These are phyloP conservation scores for Plantago coronopus DNA, from an alignment of 305 asterid species.

Conservation along the genomic window DNA sequence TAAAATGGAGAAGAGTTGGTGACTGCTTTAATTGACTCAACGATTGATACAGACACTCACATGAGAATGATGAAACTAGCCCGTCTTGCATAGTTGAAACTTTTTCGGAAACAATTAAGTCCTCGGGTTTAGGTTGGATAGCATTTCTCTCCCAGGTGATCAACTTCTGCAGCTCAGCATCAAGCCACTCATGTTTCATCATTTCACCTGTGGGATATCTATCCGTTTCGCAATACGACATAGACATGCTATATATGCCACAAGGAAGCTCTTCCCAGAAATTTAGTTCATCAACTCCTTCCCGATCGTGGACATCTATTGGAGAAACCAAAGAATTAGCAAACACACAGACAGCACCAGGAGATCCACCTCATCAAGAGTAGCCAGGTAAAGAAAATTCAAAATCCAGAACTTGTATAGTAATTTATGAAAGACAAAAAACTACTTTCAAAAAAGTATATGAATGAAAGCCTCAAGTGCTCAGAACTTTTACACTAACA, in stretches of 20 bases:
- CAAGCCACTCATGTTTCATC: constrained; percentile 72
- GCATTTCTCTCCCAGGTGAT: constrained; percentile 76
- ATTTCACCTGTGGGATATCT: constrained; percentile 42
- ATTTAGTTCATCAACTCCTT: constrained; percentile 36
- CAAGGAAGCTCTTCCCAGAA: constrained; percentile 95
- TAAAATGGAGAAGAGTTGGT: constrained; percentile 1
- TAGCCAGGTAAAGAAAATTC: too few species aligned
- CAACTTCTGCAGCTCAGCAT: constrained; percentile 55
- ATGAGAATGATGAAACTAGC: constrained; percentile 27
- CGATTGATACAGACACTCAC: constrained; percentile 39
- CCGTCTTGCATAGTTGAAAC: constrained; percentile 27
- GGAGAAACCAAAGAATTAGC: constrained; percentile 18
- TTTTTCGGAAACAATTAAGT: constrained; percentile 26
- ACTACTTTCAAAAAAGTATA: too few species aligned
- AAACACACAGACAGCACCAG: constrained; percentile 7
- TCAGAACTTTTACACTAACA: too few species aligned
- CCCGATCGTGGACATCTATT: constrained; percentile 42
- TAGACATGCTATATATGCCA: constrained; percentile 72
- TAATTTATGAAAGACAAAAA: too few species aligned
- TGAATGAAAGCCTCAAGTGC: too few species aligned
- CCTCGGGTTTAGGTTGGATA: constrained; percentile 52
- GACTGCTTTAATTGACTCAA: constrained; percentile 10
- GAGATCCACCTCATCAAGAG: neutral
- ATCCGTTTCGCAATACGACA: constrained; percentile 32
- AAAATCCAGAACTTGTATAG: too few species aligned